Evolutionary conservation across 495 filamentous ascomycete genomes (phyloP).

Genomic region (Mycothermus thermophilus): DNA sequence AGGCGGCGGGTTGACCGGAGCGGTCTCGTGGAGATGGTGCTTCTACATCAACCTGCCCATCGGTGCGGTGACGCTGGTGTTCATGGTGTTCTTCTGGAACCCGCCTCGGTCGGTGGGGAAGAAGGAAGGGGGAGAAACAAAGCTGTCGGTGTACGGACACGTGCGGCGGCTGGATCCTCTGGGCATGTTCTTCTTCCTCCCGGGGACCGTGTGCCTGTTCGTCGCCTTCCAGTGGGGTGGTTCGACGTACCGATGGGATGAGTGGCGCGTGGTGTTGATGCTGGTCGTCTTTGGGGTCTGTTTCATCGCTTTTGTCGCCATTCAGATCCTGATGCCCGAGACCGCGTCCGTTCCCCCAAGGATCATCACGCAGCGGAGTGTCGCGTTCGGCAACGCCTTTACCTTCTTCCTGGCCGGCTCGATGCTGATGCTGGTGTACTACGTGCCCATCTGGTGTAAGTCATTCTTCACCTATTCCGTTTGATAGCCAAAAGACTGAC

Average conservation of each 20-base stretch:
- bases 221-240: constrained; percentile 83
- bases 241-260: constrained; percentile 51
- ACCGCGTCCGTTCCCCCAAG: constrained; percentile 64
- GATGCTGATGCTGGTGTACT: constrained; percentile 59
- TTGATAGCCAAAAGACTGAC: no score
- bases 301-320: constrained; percentile 42
- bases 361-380: constrained; percentile 57
- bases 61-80: constrained; percentile 34
- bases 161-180: constrained; percentile 50
- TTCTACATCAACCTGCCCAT: constrained; percentile 54
- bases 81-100: constrained; percentile 36
- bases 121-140: no score
- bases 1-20: constrained; percentile 36
- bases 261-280: constrained; percentile 53
- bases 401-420: constrained; percentile 44
- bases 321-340: constrained; percentile 56
- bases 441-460: constrained; percentile 65
- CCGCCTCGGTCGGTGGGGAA: constrained; percentile 23
- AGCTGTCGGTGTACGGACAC: no score
- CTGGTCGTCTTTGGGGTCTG: constrained; percentile 53
- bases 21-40: constrained; percentile 42
- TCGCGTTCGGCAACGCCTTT: constrained; percentile 49
- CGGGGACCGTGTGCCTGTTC: constrained; percentile 55
- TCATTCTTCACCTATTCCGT: no score
- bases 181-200: constrained; percentile 59